Conservation (phyloP, 2,329 filamentous ascomycete species). For the Emergomyces pasteurianus region DNA sequence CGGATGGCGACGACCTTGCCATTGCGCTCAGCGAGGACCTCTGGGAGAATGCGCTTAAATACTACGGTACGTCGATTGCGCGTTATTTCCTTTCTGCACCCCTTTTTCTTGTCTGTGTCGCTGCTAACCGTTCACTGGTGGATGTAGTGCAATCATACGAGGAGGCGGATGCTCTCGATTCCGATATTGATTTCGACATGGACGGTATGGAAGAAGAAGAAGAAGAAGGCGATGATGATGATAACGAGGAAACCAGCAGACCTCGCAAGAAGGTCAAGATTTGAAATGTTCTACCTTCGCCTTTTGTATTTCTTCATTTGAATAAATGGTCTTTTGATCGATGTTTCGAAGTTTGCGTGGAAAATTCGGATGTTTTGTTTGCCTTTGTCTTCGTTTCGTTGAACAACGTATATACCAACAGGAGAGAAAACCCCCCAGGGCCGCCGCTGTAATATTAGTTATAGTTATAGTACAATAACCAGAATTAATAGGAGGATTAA, state of each 20-base stretch:
- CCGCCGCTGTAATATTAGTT: conserved; percentile 2
- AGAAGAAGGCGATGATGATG: conserved; percentile 38
- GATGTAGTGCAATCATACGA: conserved; percentile 56
- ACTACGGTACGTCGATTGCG: conserved; percentile 68
- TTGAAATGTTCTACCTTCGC: conserved; percentile 1
- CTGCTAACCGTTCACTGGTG: conserved; percentile 24
- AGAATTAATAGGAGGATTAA: conserved; percentile 77
- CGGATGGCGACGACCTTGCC: conserved; percentile 73
- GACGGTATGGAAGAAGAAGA: conserved; percentile 41
- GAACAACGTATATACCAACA: conserved; percentile 4
- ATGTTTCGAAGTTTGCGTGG: not conserved
- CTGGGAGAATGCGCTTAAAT: conserved; percentile 77
- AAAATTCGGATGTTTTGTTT: not conserved
- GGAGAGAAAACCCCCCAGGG: not conserved
- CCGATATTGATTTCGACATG: conserved; percentile 53
- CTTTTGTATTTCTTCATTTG: conserved; percentile 4
- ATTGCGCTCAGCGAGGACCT: conserved; percentile 74
- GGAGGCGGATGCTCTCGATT: conserved; percentile 43
- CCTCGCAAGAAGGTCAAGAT: conserved; percentile 17
- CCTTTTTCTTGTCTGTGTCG: not conserved
- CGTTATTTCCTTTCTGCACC: not conserved
- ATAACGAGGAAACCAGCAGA: conserved; percentile 22
- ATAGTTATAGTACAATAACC: conserved; percentile 49
- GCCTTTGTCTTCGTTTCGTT: not conserved
- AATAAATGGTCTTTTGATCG: not conserved